A percentile compares a stretch with the other conserved stretches of the same genome.
These are phyloP conservation scores for Fusarium pseudoanthophilum DNA, from an alignment of 2,329 filamentous ascomycete genomes.

Conservation along the genomic window DNA sequence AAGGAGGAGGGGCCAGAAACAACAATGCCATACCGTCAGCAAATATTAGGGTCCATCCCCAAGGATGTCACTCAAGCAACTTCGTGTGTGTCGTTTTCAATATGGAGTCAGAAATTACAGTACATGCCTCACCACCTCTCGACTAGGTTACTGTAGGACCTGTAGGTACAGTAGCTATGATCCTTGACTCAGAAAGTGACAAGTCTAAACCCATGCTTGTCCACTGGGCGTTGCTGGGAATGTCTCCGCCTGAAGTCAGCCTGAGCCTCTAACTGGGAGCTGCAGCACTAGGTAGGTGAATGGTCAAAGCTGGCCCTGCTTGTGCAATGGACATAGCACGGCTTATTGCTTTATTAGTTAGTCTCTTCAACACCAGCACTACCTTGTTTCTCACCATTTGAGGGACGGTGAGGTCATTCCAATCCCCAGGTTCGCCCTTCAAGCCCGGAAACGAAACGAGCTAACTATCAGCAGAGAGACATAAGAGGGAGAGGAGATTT, in stretches of 20 bases:
- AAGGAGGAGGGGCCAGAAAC: slow-evolving; percentile 12
- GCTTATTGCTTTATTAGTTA: not conserved
- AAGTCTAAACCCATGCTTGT: slow-evolving; percentile 13
- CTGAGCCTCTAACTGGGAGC: slow-evolving; percentile 30
- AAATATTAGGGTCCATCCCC: slow-evolving; percentile 10
- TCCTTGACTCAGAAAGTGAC: slow-evolving; percentile 5
- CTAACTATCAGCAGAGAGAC: not conserved
- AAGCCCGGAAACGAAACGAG: slow-evolving; percentile 7
- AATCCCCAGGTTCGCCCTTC: slow-evolving; percentile 33
- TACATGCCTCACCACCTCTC: not conserved
- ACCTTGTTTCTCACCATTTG: slow-evolving; percentile 22
- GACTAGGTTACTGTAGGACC: not conserved
- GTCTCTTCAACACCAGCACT: not conserved
- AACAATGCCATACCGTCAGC: slow-evolving; percentile 20
- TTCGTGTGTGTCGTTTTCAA: slow-evolving; percentile 2
- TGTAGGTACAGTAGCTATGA: not conserved
- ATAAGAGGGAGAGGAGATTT: not conserved
- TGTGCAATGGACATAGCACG: not conserved
- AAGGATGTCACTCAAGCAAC: slow-evolving; percentile 32
- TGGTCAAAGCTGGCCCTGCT: slow-evolving; percentile 32
- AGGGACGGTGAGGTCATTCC: slow-evolving; percentile 30
- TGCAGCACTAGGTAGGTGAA: slow-evolving; percentile 4
- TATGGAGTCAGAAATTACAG: slow-evolving; percentile 13
- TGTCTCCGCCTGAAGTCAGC: slow-evolving; percentile 35
- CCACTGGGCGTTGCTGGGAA: slow-evolving; percentile 22